These are phyloP conservation scores for Talaromyces sp. DNA, from an alignment of 2,329 filamentous ascomycete species.

Conservation along the genomic window DNA sequence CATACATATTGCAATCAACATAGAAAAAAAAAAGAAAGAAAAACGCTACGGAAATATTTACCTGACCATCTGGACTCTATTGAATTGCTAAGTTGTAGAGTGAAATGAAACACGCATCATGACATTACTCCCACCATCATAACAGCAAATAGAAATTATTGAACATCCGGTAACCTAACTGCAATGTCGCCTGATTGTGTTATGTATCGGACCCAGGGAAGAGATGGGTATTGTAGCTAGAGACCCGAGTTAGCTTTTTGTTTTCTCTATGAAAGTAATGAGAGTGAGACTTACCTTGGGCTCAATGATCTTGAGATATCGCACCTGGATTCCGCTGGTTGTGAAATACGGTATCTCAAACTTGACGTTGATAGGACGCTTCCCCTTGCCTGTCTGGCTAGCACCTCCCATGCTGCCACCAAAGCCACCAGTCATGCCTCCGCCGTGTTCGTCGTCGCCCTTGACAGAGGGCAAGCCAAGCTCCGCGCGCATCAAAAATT, in stretches of 20 bases:
- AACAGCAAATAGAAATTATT: slow-evolving; percentile 43
- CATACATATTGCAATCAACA: not conserved
- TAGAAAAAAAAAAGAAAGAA: not conserved
- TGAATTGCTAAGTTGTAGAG: not conserved
- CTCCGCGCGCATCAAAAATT: slow-evolving; percentile 97
- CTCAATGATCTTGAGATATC: slow-evolving; percentile 98
- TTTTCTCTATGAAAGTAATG: not conserved
- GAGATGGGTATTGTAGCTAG: slow-evolving; percentile 92
- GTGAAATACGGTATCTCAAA: slow-evolving; percentile 99
- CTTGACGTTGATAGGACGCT: slow-evolving; percentile 96
- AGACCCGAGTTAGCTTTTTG: not conserved
- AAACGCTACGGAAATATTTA: not conserved
- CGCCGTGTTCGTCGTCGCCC: slow-evolving; percentile 90
- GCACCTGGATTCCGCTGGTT: slow-evolving; percentile 96
- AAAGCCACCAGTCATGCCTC: slow-evolving; percentile 96
- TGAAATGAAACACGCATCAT: not conserved
- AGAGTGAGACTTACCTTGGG: slow-evolving; percentile 70
- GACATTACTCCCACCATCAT: not conserved
- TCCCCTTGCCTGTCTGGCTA: slow-evolving; percentile 72
- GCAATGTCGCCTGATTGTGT: slow-evolving; percentile 97
- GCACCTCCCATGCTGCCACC: slow-evolving; percentile 95
- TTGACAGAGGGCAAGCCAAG: slow-evolving; percentile 89
- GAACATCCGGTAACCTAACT: slow-evolving; percentile 85
- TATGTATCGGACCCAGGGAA: slow-evolving; percentile 98
- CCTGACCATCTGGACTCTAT: not conserved